phyloP scores from a whole-genome alignment of 768 basidiomycete genomes.

The Gloeostereum incarnatum region DNA sequence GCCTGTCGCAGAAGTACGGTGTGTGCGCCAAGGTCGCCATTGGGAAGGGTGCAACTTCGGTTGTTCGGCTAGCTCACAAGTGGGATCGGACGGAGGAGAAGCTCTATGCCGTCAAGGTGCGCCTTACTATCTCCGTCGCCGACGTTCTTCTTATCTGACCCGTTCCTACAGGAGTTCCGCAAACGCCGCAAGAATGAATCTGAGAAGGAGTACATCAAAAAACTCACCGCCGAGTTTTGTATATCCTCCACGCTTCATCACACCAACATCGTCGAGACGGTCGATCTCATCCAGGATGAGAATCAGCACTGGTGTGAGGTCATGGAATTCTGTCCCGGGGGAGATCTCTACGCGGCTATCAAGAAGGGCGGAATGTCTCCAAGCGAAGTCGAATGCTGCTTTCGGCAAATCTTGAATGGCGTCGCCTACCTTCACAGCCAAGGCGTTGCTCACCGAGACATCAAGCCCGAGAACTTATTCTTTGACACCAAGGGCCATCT shows the following conservation, averaged over 20 bases:
- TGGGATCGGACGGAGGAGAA: constrained; percentile 97
- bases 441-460: constrained; percentile 95
- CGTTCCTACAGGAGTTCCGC: constrained; percentile 74
- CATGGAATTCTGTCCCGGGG: constrained; percentile 99
- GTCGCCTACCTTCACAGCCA: constrained; percentile 90
- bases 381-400: constrained; percentile 93
- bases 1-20: constrained; percentile 85
- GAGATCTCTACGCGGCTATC: constrained; percentile 97
- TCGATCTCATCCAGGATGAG: constrained; percentile 99
- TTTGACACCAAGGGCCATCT: constrained; percentile 88
- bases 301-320: constrained; percentile 97
- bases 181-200: constrained; percentile 97
- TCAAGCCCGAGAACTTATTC: constrained; percentile 97
- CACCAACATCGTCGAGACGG: constrained; percentile 94
- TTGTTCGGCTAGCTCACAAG: constrained; percentile 94
- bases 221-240: constrained; percentile 98
- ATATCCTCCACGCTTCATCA: constrained; percentile 95
- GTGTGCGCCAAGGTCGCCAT: constrained; percentile 96
- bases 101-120: constrained; percentile 94
- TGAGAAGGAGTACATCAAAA: constrained; percentile 99
- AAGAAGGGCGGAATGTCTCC: constrained; percentile 68
- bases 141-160: constrained; percentile 3
- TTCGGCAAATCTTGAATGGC: constrained; percentile 90
- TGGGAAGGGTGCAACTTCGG: constrained; percentile 96
- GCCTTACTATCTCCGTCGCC: constrained; percentile 16